Conservation (phyloP, 2,329 filamentous ascomycete genomes). For the Paracorniculantispora psalliotae region DNA sequence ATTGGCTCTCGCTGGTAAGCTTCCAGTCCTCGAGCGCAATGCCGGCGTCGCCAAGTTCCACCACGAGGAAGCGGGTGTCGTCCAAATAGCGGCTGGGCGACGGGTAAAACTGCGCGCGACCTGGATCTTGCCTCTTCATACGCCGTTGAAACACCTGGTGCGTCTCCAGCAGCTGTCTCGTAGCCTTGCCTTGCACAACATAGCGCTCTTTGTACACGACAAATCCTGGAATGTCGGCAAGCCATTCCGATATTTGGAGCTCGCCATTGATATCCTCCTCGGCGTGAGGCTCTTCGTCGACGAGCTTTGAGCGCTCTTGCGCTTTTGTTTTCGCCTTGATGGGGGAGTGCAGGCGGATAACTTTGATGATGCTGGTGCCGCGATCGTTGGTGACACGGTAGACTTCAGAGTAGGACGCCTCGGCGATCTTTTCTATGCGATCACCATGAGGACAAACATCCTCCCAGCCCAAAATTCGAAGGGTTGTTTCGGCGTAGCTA, state of each 20-base stretch:
- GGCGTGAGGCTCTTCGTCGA: conserved; percentile 54
- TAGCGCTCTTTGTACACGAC: conserved; percentile 62
- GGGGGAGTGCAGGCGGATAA: conserved; percentile 54
- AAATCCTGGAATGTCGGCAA: conserved; percentile 60
- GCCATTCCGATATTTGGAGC: conserved; percentile 57
- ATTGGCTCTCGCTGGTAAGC: conserved; percentile 42
- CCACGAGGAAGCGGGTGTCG: conserved; percentile 53
- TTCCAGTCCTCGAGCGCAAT: conserved; percentile 54
- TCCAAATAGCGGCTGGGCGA: conserved; percentile 56
- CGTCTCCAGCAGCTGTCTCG: conserved; percentile 51
- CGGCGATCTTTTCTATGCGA: conserved; percentile 58
- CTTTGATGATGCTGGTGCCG: conserved; percentile 61
- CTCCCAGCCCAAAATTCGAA: conserved; percentile 49
- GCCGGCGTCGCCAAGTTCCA: conserved; percentile 60
- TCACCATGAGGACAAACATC: conserved; percentile 52
- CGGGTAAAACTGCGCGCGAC: conserved; percentile 55
- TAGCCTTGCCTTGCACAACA: conserved; percentile 51
- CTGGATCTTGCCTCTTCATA: conserved; percentile 51
- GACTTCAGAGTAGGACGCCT: conserved; percentile 62
- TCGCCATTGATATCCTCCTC: conserved; percentile 54
- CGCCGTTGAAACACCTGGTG: conserved; percentile 53
- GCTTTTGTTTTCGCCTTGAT: conserved; percentile 54
- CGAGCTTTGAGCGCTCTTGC: conserved; percentile 47
- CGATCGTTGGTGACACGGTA: conserved; percentile 56
- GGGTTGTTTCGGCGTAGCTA: conserved; percentile 11